Conservation (phyloP, 192 early-diverging fungal species). For the Phlyctochytrium planicorne region DNA sequence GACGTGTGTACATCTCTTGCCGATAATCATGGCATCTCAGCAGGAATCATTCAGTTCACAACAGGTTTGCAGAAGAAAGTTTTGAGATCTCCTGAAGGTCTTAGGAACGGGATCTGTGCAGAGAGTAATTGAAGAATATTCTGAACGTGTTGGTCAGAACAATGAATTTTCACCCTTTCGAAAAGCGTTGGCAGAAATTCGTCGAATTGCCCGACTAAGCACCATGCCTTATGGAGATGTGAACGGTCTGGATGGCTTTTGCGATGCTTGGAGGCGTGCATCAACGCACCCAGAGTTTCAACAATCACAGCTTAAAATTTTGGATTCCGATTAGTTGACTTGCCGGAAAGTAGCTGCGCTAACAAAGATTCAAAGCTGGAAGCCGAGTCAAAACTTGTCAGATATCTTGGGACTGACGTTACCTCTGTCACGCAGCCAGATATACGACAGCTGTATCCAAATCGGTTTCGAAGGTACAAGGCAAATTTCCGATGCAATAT, state of each 20-base stretch:
- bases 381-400: slow-evolving; percentile 6
- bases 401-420: background rate
- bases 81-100: background rate
- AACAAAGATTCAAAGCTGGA: too few relatives aligned
- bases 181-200: background rate
- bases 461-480: slow-evolving; percentile 14
- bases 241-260: slow-evolving; percentile 10
- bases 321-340: slow-evolving; percentile 3
- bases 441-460: slow-evolving; percentile 21
- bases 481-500: background rate
- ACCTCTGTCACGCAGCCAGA: slow-evolving; percentile 10
- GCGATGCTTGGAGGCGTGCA: slow-evolving; percentile 21
- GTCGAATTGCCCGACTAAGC: background rate
- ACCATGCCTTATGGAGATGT: slow-evolving; percentile 5
- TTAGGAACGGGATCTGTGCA: slow-evolving; percentile 13
- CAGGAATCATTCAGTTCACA: slow-evolving; percentile 19
- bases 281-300: background rate
- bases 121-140: slow-evolving; percentile 5
- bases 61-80: background rate
- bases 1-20: slow-evolving; percentile 8
- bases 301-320: slow-evolving; percentile 11
- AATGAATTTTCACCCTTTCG: slow-evolving; percentile 1
- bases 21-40: slow-evolving; percentile 21
- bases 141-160: background rate
- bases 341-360: too few relatives aligned